Conservation (phyloP, 208 protist species). For the Leishmania tarentolae region DNA sequence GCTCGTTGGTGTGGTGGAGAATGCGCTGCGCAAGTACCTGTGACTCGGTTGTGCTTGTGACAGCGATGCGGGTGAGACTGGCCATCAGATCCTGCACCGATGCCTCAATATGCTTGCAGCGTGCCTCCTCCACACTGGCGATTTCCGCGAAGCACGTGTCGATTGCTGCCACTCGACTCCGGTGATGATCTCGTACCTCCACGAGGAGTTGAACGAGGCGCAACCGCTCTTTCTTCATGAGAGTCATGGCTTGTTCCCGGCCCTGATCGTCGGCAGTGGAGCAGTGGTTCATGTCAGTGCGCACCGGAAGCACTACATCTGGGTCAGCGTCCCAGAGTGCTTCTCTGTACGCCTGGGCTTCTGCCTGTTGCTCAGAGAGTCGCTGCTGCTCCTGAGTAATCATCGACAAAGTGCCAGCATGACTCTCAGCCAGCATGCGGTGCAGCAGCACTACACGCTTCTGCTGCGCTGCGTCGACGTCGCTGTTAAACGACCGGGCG, state of each 20-base stretch:
- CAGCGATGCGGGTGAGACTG: conserved; percentile 67
- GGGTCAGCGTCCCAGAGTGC: conserved; percentile 13
- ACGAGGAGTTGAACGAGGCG: conserved; percentile 51
- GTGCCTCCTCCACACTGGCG: conserved; percentile 46
- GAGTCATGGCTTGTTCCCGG: conserved; percentile 30
- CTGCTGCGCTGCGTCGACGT: conserved; percentile 57
- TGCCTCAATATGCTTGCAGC: conserved; percentile 45
- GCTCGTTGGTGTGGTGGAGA: conserved; percentile 73
- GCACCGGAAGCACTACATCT: conserved; percentile 40
- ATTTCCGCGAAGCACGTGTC: conserved; percentile 37
- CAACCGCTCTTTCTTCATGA: conserved; percentile 61
- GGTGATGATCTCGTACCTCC: conserved; percentile 32
- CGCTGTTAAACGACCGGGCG: conserved; percentile 47
- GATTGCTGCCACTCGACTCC: conserved; percentile 44
- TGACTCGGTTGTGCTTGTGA: conserved; percentile 67
- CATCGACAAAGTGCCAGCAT: conserved; percentile 36
- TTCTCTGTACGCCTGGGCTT: conserved; percentile 36
- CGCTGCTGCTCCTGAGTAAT: conserved; percentile 41
- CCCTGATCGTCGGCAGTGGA: conserved; percentile 36
- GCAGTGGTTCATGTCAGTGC: conserved; percentile 41
- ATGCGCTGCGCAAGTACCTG: conserved; percentile 84
- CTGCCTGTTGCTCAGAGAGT: conserved; percentile 39
- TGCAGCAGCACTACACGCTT: conserved; percentile 53
- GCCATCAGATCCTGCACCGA: conserved; percentile 64
- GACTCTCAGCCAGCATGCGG: conserved; percentile 39